Evolutionary conservation across 106 monocot species (phyloP), one percentile per base, ranked within the genome.

Genomic region (Acorus calamus): DNA sequence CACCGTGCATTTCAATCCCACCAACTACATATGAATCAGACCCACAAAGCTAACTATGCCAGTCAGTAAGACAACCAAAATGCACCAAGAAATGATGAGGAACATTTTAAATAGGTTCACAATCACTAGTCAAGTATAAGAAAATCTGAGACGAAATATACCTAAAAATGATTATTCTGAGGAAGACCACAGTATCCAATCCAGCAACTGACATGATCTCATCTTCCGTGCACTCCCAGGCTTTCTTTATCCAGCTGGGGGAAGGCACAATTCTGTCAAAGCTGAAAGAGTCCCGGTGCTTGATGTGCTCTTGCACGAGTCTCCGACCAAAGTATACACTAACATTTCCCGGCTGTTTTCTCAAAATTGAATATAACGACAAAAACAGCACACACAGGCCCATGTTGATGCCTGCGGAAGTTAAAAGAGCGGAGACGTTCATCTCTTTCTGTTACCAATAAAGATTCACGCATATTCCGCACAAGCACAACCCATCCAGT

Each of bases 351-450:
- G 93, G 93, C 61, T 94, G 93, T 49, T 86, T 89, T 57, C 93
- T 84, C 69, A 89, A 56, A 4, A 89, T 53, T 8, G 89, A 93
- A 69, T 93, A 93, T 54, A 93, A 73, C 7, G 77, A 88, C 50
- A 86, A 66, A 51, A 93, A 69, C 49, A 93, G 66, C 50, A 53
- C 70, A 46, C 89, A 89, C 4, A 93, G 55, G 44, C 77, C 89
- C 7, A 84, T 84, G 56, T 93, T 93, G 65, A 93, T 89, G 62
- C 93, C 86, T 4, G 86, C 89, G 57, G 93, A 93, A 44, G 93
- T 89, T 50, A 93, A 72, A 53, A 93, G 81, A 69, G 83, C 93
- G 55, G 79, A 83, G 56, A 93, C 11, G 56, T 79, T 89, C 93
- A 93, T 93, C 52, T 56, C 66, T 68, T 66, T 78, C 48, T 28